Conservation (phyloP, 1,139 yeast species). For the Arxiozyma heterogenica region DNA sequence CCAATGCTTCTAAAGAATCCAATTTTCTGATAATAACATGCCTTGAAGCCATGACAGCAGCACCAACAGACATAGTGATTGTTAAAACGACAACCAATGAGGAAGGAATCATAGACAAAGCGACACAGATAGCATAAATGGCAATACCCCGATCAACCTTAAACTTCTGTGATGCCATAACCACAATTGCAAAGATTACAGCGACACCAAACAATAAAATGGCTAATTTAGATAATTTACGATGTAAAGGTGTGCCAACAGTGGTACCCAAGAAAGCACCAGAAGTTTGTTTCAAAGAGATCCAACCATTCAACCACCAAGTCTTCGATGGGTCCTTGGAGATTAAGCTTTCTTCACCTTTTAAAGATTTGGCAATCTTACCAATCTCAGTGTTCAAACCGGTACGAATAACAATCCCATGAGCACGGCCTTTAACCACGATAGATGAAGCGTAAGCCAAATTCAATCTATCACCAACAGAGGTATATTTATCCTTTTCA, state of each 20-base stretch:
- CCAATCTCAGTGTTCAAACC: conserved; percentile 90
- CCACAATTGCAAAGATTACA: conserved; percentile 77
- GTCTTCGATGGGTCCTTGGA: conserved; percentile 40
- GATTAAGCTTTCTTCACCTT: conserved; percentile 75
- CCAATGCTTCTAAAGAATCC: conserved; percentile 92
- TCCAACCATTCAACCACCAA: conserved; percentile 27
- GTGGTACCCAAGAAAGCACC: conserved; percentile 68
- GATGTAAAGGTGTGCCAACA: conserved; percentile 86
- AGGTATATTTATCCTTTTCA: conserved; percentile 32
- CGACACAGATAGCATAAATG: conserved; percentile 87
- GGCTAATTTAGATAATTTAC: conserved; percentile 90
- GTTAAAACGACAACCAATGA: conserved; percentile 96
- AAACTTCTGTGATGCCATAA: conserved; percentile 82
- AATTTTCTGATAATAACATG: conserved; percentile 88
- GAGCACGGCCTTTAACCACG: conserved; percentile 89
- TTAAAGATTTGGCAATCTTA: conserved; percentile 81
- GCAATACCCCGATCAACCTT: conserved; percentile 89
- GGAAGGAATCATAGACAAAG: conserved; percentile 98
- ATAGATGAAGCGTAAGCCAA: conserved; percentile 94
- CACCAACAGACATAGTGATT: conserved; percentile 92
- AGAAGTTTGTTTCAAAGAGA: conserved; percentile 42
- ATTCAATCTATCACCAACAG: conserved; percentile 60
- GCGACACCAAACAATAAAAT: conserved; percentile 77
- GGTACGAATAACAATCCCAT: conserved; percentile 86
- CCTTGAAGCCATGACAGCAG: conserved; percentile 86